Evolutionary conservation across 2,329 filamentous ascomycete genomes (phyloP).

Genomic region (Ceratocystiopsis brevicomis): DNA sequence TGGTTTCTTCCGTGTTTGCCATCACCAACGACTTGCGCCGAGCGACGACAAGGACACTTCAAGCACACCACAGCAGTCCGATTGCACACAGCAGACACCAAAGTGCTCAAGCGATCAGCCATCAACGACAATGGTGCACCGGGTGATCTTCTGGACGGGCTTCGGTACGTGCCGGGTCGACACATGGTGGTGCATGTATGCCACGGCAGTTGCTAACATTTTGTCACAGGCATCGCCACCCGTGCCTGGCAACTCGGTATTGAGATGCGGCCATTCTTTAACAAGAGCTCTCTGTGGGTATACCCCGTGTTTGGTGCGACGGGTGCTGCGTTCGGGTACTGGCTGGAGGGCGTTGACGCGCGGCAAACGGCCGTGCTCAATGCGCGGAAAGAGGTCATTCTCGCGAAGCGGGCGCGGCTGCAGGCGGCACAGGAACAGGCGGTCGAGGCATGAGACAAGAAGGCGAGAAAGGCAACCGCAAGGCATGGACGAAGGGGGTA

Average conservation of each 20-base stretch:
- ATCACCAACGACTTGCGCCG: constrained; percentile 5
- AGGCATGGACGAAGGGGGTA: too few species aligned
- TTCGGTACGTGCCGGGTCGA: constrained; percentile 50
- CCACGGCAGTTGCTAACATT: background rate
- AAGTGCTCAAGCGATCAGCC: too few species aligned
- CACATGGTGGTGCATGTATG: too few species aligned
- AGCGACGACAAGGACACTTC: background rate
- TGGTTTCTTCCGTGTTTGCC: constrained; percentile 7
- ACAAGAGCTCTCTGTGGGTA: constrained; percentile 65
- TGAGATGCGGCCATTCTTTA: constrained; percentile 92
- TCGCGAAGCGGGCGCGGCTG: constrained; percentile 77
- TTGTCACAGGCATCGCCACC: constrained; percentile 56
- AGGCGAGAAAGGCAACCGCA: too few species aligned
- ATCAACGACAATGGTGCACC: constrained; percentile 30
- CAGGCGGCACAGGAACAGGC: constrained; percentile 35
- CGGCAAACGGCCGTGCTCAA: constrained; percentile 58
- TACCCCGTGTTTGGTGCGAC: constrained; percentile 78
- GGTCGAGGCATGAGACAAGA: constrained; percentile 1
- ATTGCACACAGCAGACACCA: too few species aligned
- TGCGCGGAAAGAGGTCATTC: constrained; percentile 59
- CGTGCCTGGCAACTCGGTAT: constrained; percentile 95
- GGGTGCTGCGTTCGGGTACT: constrained; percentile 89
- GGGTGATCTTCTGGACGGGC: constrained; percentile 67
- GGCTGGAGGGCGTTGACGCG: constrained; percentile 78
- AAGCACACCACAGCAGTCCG: background rate